Evolutionary conservation across 2,329 filamentous ascomycete species (phyloP).

Genomic region (Fusarium sp.): DNA sequence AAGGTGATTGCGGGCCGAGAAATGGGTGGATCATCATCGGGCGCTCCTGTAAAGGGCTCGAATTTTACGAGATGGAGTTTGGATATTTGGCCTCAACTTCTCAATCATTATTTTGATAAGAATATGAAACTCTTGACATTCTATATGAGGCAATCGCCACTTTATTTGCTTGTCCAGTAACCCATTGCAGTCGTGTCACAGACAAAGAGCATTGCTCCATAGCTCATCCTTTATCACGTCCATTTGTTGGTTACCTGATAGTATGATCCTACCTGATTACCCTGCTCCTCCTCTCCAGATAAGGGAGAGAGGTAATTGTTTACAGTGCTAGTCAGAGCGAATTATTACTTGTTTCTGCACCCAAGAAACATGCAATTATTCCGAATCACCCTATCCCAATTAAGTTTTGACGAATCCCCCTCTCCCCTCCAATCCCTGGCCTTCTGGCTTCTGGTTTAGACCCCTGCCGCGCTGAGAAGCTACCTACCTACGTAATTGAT

Average conservation of each 20-base stretch:
- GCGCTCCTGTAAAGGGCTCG: too few species aligned
- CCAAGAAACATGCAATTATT: constrained; percentile 3
- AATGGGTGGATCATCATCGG: constrained; percentile 21
- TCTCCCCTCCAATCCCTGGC: not conserved
- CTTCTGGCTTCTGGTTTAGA: constrained; percentile 12
- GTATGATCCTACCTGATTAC: not conserved
- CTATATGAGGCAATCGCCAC: not conserved
- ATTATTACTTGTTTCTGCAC: constrained; percentile 6
- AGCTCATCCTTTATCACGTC: not conserved
- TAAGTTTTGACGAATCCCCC: constrained; percentile 14
- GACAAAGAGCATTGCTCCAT: constrained; percentile 17
- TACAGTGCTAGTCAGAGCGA: not conserved
- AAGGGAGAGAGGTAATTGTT: constrained; percentile 9
- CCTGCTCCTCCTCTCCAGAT: not conserved
- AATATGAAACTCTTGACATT: constrained; percentile 14
- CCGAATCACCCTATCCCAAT: constrained; percentile 29
- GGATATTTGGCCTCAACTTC: constrained; percentile 7
- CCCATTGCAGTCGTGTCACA: constrained; percentile 29
- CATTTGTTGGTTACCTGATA: not conserved
- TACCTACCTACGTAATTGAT: constrained; percentile 48
- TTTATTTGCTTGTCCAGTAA: constrained; percentile 36
- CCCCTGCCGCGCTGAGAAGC: constrained; percentile 45
- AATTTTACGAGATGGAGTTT: too few species aligned
- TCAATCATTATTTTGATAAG: not conserved
- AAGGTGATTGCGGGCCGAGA: constrained; percentile 38